Evolutionary conservation across 2,329 filamentous ascomycete genomes (phyloP).

Genomic region (Talaromyces sp.): DNA sequence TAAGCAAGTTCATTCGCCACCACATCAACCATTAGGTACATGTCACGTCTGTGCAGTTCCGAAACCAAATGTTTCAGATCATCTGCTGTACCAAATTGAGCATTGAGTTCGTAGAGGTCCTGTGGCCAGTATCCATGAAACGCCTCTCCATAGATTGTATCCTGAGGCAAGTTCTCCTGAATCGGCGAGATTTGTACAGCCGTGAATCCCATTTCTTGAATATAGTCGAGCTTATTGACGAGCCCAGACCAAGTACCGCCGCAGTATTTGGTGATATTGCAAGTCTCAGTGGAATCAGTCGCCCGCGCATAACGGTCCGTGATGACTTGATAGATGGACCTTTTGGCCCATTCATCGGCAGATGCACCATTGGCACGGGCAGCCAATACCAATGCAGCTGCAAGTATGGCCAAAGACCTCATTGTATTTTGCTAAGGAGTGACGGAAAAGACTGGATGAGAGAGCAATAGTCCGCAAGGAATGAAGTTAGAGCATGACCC

Average conservation of each 20-base stretch:
- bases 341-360: constrained; percentile 31
- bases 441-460: background rate
- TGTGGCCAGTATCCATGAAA: constrained; percentile 48
- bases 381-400: background rate
- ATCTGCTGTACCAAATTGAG: constrained; percentile 42
- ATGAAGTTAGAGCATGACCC: background rate
- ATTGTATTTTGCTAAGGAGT: background rate
- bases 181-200: constrained; percentile 43
- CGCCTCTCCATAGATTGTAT: constrained; percentile 35
- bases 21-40: constrained; percentile 49
- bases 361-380: constrained; percentile 18
- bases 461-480: background rate
- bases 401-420: background rate
- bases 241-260: constrained; percentile 47
- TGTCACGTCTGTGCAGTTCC: constrained; percentile 41
- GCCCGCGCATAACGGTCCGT: constrained; percentile 39
- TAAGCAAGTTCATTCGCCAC: constrained; percentile 44
- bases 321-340: constrained; percentile 42
- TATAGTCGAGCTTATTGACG: constrained; percentile 45
- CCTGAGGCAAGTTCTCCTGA: constrained; percentile 30
- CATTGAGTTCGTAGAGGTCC: constrained; percentile 44
- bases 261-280: constrained; percentile 36
- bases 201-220: constrained; percentile 44
- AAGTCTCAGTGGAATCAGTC: constrained; percentile 24
- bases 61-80: constrained; percentile 43